Evolutionary conservation across 306 rosid species (phyloP).

Genomic region (Adenanthera pavonina): DNA sequence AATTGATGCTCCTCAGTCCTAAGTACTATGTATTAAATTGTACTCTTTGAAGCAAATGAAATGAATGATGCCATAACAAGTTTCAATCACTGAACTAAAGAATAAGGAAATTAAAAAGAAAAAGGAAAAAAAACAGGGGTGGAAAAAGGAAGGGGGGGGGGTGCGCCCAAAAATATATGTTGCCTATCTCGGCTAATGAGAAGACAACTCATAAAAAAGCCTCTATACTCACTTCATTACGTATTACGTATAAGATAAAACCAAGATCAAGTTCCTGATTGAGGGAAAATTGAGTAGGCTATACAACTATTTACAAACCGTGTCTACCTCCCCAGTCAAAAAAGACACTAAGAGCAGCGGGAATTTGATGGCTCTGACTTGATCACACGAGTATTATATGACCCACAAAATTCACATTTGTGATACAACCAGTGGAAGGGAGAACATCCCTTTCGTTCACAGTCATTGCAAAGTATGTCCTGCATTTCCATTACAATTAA

Average conservation of each 20-base stretch:
- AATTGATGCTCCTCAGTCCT: background rate
- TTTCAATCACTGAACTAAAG: background rate
- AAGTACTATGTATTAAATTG: background rate
- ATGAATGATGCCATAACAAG: background rate
- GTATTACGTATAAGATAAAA: constrained; percentile 32
- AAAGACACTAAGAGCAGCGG: constrained; percentile 54
- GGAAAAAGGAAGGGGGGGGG: background rate
- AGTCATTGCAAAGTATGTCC: constrained; percentile 96
- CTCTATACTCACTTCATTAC: constrained; percentile 35
- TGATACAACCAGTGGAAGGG: constrained; percentile 97
- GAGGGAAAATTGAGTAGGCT: constrained; percentile 63
- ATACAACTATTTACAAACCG: constrained; percentile 68
- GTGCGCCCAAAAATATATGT: too few species aligned
- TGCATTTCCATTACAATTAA: constrained; percentile 48
- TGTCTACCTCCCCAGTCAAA: constrained; percentile 33
- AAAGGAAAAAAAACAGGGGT: background rate
- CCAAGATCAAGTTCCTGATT: constrained; percentile 43
- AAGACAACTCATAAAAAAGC: constrained; percentile 42
- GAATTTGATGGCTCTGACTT: constrained; percentile 58
- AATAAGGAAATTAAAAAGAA: background rate
- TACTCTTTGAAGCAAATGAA: background rate
- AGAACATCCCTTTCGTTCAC: constrained; percentile 76
- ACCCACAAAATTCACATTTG: constrained; percentile 88
- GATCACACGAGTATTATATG: constrained; percentile 95
- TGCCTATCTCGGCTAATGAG: constrained; percentile 26